Base-by-base conservation (phyloP, 2,329 filamentous ascomycete species). In the Beauveria varroae region DNA sequence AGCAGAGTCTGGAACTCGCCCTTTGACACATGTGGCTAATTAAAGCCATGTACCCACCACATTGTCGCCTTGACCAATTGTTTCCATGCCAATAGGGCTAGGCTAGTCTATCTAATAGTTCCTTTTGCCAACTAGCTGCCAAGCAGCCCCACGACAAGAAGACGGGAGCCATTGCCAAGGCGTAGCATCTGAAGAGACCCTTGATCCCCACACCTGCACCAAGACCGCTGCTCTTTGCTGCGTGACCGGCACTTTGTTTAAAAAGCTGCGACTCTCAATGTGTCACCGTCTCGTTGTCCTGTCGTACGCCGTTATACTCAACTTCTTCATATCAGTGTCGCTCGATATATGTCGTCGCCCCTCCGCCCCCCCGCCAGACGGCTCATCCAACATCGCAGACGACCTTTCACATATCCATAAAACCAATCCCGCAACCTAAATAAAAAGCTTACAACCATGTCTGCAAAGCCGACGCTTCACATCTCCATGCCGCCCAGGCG, bases 401-500 rank as follows among this genome's bases (percentile, higher is more conserved):
- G n/a, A 46, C 22, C 41, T 12, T 50, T 16, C 46, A 28, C 5
- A 49, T 44, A 60, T 34, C 18, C 46, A 40, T 12, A 41, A 20
- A 44, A 22, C 50, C 14, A 44, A 18, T 24, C 10, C 10, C 6
- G 10, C 22, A 16, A 10, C 10, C 3, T n/a, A 18, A 22, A 14
- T 6, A 44, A n/a, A 51, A 28, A 40, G 10, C 16, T 30, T 28
- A 28, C 40, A 61, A 61, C 14, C 24, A 63, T 63, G 62, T 51
- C 62, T 26, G 16, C 28, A n/a, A 60, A 60, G 51, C 62, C 62
- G 34, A 52, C 52, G n/a, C 51, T 63, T 22, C 51, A 63, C 37
- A 60, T 63, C 47, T 43, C 52, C 6, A 61, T 63, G 57, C 62
- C 62, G 37, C 58, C 58, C 9, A 37, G 46, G 34, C 52, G 51